Base-by-base conservation (phyloP, 1,139 yeast species). In the Saccharomyces hybrid region DNA sequence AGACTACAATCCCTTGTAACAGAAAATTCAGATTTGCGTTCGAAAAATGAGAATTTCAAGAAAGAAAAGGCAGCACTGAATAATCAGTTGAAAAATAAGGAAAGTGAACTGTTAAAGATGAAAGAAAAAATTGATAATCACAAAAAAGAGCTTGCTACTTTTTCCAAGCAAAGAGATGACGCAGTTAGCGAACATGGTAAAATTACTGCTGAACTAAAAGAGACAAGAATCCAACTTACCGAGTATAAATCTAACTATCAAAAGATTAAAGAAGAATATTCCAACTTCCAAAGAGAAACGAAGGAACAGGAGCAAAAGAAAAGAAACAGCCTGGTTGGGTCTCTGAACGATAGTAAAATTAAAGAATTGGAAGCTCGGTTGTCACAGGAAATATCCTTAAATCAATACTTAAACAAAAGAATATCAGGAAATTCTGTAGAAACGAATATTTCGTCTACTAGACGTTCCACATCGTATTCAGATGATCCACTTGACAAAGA, bases 1-100 rank as follows among this genome's bases (percentile, higher is more conserved):
- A 74, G 74, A 51, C 65, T 77, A 49, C 72, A 74, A 53, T 73
- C 74, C 14, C 70, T 82, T 46, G 70, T 76, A 9, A 67, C 65
- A 8, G 85, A 80, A 58, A 83, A 51, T 16, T 28, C 49, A 9
- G 46, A 28, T 8, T 41, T 57, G 25, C 23, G 49, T n/a, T 47
- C 50, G 4, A 60, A 59, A 32, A 62, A 60, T 29, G 54, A 58
- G 14, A 56, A 48, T 4, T 47, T 59, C 8, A 53, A 61, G n/a
- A 63, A 64, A 31, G 72, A 71, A 53, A 60, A 74, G 23, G 62
- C 62, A 20, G 56, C 61, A 58, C 56, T 76, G 48, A 66, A 65
- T 47, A 60, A 68, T 11, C 67, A 70, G 47, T 54, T 73, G 4
- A 59, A 61, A 27, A 57, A 68, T 14, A 76, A 76, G 53, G 76